These are phyloP conservation scores for Atkinsonella texensis DNA, from an alignment of 2,329 filamentous ascomycete genomes.

Conservation along the genomic window DNA sequence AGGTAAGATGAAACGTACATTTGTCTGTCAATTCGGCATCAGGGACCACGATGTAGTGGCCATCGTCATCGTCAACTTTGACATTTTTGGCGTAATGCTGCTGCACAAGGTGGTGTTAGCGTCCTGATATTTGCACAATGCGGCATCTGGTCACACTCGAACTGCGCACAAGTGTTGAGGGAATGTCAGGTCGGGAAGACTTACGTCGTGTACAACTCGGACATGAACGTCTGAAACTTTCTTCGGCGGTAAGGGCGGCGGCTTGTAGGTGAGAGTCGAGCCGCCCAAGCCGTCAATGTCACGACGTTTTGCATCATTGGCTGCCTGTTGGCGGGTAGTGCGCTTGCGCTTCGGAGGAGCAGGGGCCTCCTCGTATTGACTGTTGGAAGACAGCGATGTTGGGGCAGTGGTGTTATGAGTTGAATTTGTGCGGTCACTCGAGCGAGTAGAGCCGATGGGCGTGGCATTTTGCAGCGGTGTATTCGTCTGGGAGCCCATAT, in stretches of 20 bases:
- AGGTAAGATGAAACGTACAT: conserved; percentile 50
- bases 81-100: conserved; percentile 39
- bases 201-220: conserved; percentile 50
- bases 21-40: conserved; percentile 76
- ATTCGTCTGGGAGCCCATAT: conserved; percentile 58
- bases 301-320: conserved; percentile 69
- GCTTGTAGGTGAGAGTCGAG: conserved; percentile 67
- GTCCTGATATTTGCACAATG: neutral
- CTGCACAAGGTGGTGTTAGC: conserved; percentile 8
- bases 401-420: conserved; percentile 75
- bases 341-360: conserved; percentile 87
- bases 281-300: conserved; percentile 61
- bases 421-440: conserved; percentile 74
- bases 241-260: conserved; percentile 77
- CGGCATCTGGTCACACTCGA: neutral
- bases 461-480: conserved; percentile 57
- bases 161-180: neutral
- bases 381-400: conserved; percentile 58
- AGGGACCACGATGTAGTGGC: conserved; percentile 88
- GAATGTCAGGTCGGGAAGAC: conserved; percentile 15
- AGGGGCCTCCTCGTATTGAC: conserved; percentile 51
- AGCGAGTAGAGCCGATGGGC: conserved; percentile 58
- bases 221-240: conserved; percentile 73
- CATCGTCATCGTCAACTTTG: conserved; percentile 91
- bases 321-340: conserved; percentile 60